Conservation (phyloP, 106 monocot species). For the Dioscorea dumetorum region DNA sequence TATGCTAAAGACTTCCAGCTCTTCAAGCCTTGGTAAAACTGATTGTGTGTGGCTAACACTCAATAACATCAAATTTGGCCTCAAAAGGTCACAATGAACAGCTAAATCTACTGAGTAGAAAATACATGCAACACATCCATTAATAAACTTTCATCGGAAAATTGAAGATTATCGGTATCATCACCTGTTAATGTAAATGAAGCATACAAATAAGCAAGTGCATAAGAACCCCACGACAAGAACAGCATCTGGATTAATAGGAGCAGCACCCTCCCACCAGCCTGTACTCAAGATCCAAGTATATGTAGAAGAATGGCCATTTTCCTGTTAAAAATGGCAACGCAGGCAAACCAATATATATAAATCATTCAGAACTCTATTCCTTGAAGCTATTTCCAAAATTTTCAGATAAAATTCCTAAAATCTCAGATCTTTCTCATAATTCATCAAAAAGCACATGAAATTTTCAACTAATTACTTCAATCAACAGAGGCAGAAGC, state of each 20-base stretch:
- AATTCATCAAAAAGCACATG: not conserved
- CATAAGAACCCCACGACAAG: slow-evolving; percentile 68
- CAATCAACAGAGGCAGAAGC: not conserved
- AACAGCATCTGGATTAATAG: slow-evolving; percentile 66
- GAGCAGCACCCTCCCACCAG: slow-evolving; percentile 72
- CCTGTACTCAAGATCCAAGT: slow-evolving; percentile 91
- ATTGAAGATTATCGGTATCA: not conserved
- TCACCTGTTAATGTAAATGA: slow-evolving; percentile 85
- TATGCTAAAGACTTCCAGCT: not conserved
- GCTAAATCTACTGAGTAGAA: not conserved
- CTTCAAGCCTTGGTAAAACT: no score
- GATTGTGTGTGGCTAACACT: no score
- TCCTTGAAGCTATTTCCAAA: not conserved
- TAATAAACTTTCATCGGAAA: not conserved
- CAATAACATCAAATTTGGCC: not conserved
- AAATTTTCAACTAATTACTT: not conserved
- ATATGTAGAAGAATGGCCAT: slow-evolving; percentile 79
- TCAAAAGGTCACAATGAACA: not conserved
- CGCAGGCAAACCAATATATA: not conserved
- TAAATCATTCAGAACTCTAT: not conserved
- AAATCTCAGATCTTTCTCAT: not conserved
- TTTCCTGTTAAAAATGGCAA: slow-evolving; percentile 45
- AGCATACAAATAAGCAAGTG: slow-evolving; percentile 45
- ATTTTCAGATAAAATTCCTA: not conserved
- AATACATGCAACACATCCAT: not conserved